Evolutionary conservation across 2,329 filamentous ascomycete species (phyloP), one percentile per base, ranked within the genome.

Genomic region (Neofusicoccum cordaticola): DNA sequence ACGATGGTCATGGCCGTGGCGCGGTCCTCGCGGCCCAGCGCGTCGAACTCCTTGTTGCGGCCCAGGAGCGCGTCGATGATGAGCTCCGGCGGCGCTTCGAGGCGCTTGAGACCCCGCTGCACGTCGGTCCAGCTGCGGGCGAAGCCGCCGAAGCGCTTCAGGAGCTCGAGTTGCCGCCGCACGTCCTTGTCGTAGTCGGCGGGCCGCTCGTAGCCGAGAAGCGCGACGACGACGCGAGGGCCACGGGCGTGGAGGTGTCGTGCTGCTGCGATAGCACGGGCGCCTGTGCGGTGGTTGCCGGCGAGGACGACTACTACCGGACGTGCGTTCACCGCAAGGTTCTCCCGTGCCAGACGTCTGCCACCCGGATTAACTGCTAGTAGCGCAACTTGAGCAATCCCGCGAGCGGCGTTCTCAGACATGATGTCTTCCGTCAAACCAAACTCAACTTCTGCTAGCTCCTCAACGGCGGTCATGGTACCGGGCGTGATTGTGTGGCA

Each of bases 401-500:
- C 91, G 31, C 94, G 87, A 17, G 91, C 94, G 1, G 93, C 91
- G 73, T 94, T 97, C 73, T 98, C 95, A 0, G 92, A 89, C 81
- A 98, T 92, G 76, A 97, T 89, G 62, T 95, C 92, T 74, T 96
- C 92, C 0, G 89, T 91, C 52, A 98, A 83, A 4, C 93, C 93
- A 65, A 96, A 86, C 69, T 97, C 93, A 47, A 91, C 90, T 66
- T 93, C 89, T 0, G 93, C 93, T 64, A 96, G 91, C 71, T 95
- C 93, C 78, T 98, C 95, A 1, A 98, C 86, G 67, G 95, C 94
- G 34, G 96, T 85, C 86, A 97, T 95, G 73, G 96, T 92, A 44
- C 95, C 81, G 5, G 94, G 86, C 50, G 83, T 84, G 56, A 88
- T 81, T 6, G 83, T 83, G 37, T 86, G 83, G 67, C 86, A 88